Base-by-base conservation (phyloP, 164 flowering plant genomes). In the Kingdonia uniflora region DNA sequence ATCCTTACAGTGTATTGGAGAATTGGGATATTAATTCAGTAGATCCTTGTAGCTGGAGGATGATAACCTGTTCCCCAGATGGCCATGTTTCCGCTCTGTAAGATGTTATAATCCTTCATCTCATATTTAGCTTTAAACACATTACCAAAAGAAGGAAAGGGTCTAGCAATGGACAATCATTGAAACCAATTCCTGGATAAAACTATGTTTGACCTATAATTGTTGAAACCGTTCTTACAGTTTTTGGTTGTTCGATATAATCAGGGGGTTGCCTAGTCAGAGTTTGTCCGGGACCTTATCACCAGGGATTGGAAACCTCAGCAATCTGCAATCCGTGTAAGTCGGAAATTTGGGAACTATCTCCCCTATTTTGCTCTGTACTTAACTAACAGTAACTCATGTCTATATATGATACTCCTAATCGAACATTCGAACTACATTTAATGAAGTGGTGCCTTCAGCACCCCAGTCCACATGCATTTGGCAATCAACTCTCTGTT, bases 41-140 rank as follows among this genome's bases (percentile, higher is more conserved):
- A 0, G 99, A 94, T 76, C 99, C 99, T 61, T 94, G 97, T 74
- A 75, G 95, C 64, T 94, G 99, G 99, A 89, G 92, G 72, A 88
- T 83, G 95, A 71, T 94, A 62, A 82, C 97, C 42, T 94, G 99
- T 65, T 42, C 89, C 10, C 5, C 65, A 0, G 95, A 88, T 58
- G 95, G 95, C 60, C 80, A 63, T 69, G 99, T 94, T 39, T 81
- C 85, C 55, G 69, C 77, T 55, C 47, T 92, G 99, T 92, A 71
- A 80, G 99, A 68, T 59, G 13, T 49, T 55, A 22, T 35, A 15
- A 8, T 33, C 44, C 16, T 11, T 19, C n/a, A 22, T 19, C 16
- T 20, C 38, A 38, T 43, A 11, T 8, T 54, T 41, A 11, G 16
- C 5, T 45, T 54, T 24, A 55, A 40, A 6, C 51, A 19, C n/a